phyloP scores from a whole-genome alignment of 2,329 filamentous ascomycete genomes.

The Leptographium radiaticola region DNA sequence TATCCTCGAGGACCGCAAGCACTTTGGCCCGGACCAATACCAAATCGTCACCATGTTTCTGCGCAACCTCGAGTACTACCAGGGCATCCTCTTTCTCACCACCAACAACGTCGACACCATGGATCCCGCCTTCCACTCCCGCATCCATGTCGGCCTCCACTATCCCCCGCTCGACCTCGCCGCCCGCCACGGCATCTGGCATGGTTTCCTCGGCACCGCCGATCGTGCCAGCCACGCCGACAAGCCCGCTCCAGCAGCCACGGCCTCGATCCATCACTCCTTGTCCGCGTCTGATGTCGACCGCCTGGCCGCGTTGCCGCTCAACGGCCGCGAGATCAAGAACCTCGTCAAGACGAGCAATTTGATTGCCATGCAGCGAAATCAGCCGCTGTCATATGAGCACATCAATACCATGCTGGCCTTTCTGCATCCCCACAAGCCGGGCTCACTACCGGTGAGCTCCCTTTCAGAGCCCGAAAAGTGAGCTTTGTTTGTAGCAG shows the following conservation, averaged over 20 bases:
- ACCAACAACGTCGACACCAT: constrained; percentile 32
- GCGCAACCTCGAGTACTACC: constrained; percentile 32
- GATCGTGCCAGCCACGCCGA: no score
- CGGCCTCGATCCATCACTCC: no score
- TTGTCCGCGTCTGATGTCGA: background rate
- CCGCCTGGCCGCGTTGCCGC: background rate
- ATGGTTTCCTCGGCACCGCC: background rate
- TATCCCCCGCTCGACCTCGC: constrained; percentile 19
- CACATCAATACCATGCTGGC: constrained; percentile 11
- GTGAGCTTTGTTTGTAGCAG: no score
- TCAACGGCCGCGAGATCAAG: background rate
- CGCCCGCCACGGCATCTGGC: background rate
- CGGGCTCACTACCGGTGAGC: no score
- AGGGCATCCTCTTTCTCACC: constrained; percentile 35
- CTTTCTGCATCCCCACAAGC: no score
- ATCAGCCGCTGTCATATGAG: background rate
- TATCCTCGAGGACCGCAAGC: constrained; percentile 10
- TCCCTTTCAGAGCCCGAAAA: no score
- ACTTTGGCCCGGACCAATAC: constrained; percentile 25
- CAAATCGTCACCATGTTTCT: constrained; percentile 25
- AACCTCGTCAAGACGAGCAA: background rate
- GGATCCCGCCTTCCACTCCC: constrained; percentile 32
- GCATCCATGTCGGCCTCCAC: constrained; percentile 34
- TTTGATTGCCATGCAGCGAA: background rate
- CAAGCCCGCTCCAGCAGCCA: no score